phyloP scores from a whole-genome alignment of 176 grass and related monocot species.

The Aegilops tauschii region DNA sequence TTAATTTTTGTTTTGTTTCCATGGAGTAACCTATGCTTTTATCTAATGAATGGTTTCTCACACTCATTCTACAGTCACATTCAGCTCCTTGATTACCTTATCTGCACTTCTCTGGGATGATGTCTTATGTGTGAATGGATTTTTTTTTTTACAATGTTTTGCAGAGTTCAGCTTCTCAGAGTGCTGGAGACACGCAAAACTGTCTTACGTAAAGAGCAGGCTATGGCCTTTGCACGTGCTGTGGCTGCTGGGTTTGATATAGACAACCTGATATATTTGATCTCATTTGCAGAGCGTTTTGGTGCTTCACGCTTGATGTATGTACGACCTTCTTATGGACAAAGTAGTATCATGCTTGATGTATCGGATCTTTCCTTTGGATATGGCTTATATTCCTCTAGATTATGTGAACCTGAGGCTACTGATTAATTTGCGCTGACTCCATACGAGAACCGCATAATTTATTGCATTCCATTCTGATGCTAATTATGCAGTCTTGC shows the following conservation, averaged over 20 bases:
- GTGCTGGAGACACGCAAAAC: conserved; percentile 89
- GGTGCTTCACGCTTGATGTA: conserved; percentile 87
- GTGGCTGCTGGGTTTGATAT: conserved; percentile 92
- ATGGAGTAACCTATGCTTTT: background rate
- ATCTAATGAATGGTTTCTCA: background rate
- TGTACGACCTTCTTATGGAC: conserved; percentile 11
- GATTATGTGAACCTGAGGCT: background rate
- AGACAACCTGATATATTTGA: conserved; percentile 68
- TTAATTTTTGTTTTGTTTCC: too few relatives aligned
- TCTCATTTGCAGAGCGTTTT: conserved; percentile 73
- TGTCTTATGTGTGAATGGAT: background rate
- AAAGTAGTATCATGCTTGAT: background rate
- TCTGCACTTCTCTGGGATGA: background rate
- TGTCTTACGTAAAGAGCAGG: conserved; percentile 91
- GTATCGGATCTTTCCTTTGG: conserved; percentile 1
- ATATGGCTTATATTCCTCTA: background rate
- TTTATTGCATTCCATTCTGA: conserved; percentile 2
- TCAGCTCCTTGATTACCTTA: background rate
- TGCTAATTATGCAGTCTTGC: background rate
- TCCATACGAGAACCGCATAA: background rate
- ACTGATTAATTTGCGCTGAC: background rate
- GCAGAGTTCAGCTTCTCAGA: conserved; percentile 87
- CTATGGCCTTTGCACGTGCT: conserved; percentile 95
- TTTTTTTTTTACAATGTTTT: conserved; percentile 17
- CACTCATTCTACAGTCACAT: background rate